Conservation (phyloP, 2,329 filamentous ascomycete species). For the Rugonectria rugulosa region DNA sequence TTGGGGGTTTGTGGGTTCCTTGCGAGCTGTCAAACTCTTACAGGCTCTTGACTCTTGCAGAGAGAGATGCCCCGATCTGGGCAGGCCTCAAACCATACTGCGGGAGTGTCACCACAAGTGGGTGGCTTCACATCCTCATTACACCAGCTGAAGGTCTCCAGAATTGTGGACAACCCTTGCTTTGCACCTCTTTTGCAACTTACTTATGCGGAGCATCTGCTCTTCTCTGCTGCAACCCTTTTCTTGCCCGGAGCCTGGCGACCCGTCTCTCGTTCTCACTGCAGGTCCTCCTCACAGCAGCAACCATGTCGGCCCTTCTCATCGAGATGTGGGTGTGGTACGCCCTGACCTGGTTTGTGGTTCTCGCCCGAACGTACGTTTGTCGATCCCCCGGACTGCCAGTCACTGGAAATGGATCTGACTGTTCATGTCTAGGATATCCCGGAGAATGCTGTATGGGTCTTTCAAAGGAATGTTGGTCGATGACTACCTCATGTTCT, state of each 20-base stretch:
- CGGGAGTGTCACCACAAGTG: not conserved
- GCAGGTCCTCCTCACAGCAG: constrained; percentile 9
- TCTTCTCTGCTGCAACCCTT: not conserved
- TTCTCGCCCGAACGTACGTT: constrained; percentile 49
- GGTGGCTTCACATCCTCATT: not conserved
- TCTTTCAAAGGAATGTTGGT: constrained; percentile 56
- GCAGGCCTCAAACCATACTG: not conserved
- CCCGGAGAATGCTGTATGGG: constrained; percentile 48
- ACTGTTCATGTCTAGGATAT: constrained; percentile 36
- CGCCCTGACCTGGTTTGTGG: constrained; percentile 46
- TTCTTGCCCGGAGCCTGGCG: constrained; percentile 8
- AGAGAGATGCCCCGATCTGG: not conserved
- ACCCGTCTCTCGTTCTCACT: not conserved
- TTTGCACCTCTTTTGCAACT: not conserved
- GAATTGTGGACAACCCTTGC: not conserved
- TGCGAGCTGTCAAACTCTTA: not conserved
- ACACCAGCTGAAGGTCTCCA: not conserved
- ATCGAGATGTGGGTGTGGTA: constrained; percentile 54
- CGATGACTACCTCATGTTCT: constrained; percentile 64
- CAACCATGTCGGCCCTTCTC: constrained; percentile 36
- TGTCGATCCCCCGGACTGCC: not conserved
- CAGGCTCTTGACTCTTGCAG: not conserved
- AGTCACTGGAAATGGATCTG: not conserved
- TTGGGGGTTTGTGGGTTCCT: constrained; percentile 3
- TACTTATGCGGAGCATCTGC: constrained; percentile 9